phyloP scores from a whole-genome alignment of 2,329 filamentous ascomycete genomes.

The Trichoderma arundinaceum region DNA sequence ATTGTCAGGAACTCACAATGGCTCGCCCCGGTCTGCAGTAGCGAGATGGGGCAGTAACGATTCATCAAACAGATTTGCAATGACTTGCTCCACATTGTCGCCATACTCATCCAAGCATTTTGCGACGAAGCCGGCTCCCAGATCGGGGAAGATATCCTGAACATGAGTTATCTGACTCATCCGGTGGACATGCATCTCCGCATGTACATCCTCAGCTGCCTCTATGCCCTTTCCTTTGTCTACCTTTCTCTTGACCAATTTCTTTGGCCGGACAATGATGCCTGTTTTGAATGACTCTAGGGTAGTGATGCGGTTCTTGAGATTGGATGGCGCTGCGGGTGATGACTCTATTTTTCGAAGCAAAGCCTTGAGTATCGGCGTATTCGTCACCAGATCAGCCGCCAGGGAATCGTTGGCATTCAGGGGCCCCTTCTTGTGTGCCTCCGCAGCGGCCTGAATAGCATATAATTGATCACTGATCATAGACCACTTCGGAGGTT shows the following conservation, averaged over 20 bases:
- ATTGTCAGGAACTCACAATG: constrained; percentile 52
- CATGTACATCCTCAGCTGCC: constrained; percentile 46
- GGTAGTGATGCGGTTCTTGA: constrained; percentile 64
- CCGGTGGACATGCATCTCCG: constrained; percentile 73
- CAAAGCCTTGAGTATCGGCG: constrained; percentile 72
- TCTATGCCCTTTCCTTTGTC: constrained; percentile 69
- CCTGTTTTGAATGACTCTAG: constrained; percentile 67
- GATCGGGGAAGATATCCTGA: constrained; percentile 90
- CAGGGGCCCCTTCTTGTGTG: constrained; percentile 61
- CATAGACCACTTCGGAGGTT: constrained; percentile 72
- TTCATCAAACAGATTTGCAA: constrained; percentile 80
- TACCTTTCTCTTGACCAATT: constrained; percentile 58
- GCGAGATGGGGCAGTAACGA: constrained; percentile 73
- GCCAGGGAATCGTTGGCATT: constrained; percentile 75
- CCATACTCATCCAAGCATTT: constrained; percentile 79
- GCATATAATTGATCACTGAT: constrained; percentile 84
- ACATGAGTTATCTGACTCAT: constrained; percentile 87
- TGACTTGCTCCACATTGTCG: constrained; percentile 78
- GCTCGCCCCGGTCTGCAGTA: constrained; percentile 66
- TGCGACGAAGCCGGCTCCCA: constrained; percentile 82
- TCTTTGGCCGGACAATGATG: constrained; percentile 56
- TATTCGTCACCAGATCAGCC: constrained; percentile 79
- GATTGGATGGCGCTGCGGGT: constrained; percentile 58
- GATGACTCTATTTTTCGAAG: constrained; percentile 58
- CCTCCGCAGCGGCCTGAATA: constrained; percentile 73